These are phyloP conservation scores for Manihot esculenta DNA, from an alignment of 441 rosid species.

Conservation along the genomic window DNA sequence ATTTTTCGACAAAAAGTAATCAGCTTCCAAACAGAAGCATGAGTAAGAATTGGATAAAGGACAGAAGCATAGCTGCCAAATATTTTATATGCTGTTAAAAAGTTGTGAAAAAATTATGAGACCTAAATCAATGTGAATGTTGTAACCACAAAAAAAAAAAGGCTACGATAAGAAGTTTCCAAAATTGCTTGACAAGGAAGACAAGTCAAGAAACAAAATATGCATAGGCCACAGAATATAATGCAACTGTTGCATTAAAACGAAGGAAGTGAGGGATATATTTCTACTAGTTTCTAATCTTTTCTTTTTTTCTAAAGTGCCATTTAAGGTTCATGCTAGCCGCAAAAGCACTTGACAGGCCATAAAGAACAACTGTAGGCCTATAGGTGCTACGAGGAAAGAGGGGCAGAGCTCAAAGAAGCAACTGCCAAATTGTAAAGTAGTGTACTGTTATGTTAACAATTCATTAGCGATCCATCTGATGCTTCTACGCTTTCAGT, in stretches of 20 bases:
- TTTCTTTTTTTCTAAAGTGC: background rate
- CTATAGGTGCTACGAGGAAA: background rate
- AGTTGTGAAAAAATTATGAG: background rate
- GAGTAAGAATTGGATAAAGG: background rate
- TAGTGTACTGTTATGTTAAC: no score
- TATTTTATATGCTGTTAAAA: background rate
- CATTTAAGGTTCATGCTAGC: background rate
- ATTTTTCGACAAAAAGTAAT: no score
- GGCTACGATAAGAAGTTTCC: background rate
- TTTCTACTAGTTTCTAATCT: background rate
- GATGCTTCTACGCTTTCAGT: background rate
- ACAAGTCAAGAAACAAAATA: background rate
- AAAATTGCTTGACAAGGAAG: background rate
- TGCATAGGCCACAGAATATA: background rate
- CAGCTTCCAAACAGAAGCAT: no score
- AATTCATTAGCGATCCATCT: background rate
- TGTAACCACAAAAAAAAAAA: background rate
- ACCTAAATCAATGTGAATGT: background rate
- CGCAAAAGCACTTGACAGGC: background rate
- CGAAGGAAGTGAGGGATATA: background rate
- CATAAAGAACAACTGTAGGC: background rate
- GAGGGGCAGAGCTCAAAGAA: background rate
- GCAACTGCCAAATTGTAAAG: background rate
- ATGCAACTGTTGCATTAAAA: background rate
- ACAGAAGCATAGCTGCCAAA: background rate